phyloP scores from a whole-genome alignment of 1,284 basidiomycete genomes.

The Ustilago sp. region DNA sequence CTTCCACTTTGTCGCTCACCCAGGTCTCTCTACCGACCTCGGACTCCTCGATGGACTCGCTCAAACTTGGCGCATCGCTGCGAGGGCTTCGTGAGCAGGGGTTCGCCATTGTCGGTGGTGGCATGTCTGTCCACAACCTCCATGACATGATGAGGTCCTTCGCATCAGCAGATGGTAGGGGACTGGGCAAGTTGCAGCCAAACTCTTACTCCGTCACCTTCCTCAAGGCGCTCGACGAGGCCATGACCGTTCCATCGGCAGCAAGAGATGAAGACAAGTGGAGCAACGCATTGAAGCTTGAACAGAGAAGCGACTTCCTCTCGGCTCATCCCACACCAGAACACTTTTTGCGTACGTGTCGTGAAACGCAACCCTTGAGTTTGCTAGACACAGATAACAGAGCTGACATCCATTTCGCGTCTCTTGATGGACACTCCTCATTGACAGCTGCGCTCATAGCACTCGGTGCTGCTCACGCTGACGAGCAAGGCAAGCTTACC shows the following conservation, averaged over 20 bases:
- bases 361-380: neutral
- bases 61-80: conserved; percentile 71
- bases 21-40: conserved; percentile 71
- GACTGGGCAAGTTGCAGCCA: conserved; percentile 1
- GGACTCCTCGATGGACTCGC: conserved; percentile 55
- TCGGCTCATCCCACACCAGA: conserved; percentile 50
- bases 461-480: conserved; percentile 36
- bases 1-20: conserved; percentile 67
- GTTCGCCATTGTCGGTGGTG: conserved; percentile 55
- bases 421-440: neutral
- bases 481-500: conserved; percentile 40
- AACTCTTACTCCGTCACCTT: conserved; percentile 33
- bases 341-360: conserved; percentile 51
- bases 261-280: conserved; percentile 27
- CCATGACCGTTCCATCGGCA: conserved; percentile 30
- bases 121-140: conserved; percentile 62
- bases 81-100: conserved; percentile 63
- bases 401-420: neutral
- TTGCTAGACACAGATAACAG: neutral
- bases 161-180: conserved; percentile 17
- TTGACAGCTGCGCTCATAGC: conserved; percentile 40
- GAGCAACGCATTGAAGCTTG: conserved; percentile 32
- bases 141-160: conserved; percentile 40
- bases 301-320: conserved; percentile 30
- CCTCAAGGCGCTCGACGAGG: conserved; percentile 35